Base-by-base conservation (phyloP, 2,329 filamentous ascomycete species). In the Fusarium compactum region DNA sequence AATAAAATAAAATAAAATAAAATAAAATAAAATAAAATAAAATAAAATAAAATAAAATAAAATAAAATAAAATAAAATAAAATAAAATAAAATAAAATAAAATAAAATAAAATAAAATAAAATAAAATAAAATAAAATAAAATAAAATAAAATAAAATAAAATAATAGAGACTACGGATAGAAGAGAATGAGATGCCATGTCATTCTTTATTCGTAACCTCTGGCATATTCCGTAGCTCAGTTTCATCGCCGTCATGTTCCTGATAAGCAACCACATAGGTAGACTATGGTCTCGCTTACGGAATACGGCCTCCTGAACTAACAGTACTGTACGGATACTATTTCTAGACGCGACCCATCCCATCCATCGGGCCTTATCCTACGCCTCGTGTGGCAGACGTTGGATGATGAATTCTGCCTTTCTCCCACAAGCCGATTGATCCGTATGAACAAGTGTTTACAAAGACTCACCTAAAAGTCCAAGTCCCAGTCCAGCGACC, bases 251-350 rank as follows among this genome's bases (percentile, higher is more conserved):
- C 44, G 59, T 64, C 58, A 41, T 55, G 51, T 59, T 68, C 40
- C 47, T 53, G 45, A 50, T 48, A 62, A 61, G 62, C 64, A 66
- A 59, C 43, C 22, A 27, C n/a, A 38, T n/a, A 30, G 11, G 29
- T 30, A 38, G 34, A 34, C 29, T 34, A 32, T 50, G 30, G 47
- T 30, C 51, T 67, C 58, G 53, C 57, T 57, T 67, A 60, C 18
- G 54, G 30, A 34, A 45, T 32, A 56, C 57, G 61, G 61, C 53
- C 65, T 70, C 62, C 57, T 66, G 56, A 43, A 51, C 61, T 67
- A 38, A 38, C n/a, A 38, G 34, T 38, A 38, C 18, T n/a, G 18
- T 38, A 18, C 8, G 8, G 32, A 24, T 34, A 38, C 34, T 38
- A 57, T 70, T 46, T 63, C 67, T 63, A 56, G 62, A 67, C 41